A percentile compares a stretch with the other conserved stretches of the same genome.
Conservation (phyloP, 768 basidiomycete genomes). For the Dentipellis sp. region DNA sequence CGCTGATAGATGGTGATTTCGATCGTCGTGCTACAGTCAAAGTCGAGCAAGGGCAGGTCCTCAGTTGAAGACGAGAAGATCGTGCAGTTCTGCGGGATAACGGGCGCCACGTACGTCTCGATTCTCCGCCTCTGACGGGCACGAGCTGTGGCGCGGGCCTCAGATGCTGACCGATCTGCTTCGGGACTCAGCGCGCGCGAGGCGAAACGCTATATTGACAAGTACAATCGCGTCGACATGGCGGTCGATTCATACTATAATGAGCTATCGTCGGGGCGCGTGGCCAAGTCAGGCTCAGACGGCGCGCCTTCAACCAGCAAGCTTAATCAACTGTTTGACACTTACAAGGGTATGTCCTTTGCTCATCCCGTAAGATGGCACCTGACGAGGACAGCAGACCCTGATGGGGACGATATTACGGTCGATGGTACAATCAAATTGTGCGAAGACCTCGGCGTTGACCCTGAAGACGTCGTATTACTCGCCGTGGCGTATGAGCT, state of each 20-base stretch:
- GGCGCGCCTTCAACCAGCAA: constrained; percentile 22
- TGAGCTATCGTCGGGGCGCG: constrained; percentile 28
- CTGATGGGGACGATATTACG: constrained; percentile 52
- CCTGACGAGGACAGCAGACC: constrained; percentile 28
- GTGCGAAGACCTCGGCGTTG: constrained; percentile 58
- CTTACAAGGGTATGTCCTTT: constrained; percentile 30
- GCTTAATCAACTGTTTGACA: constrained; percentile 31
- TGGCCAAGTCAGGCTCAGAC: not conserved
- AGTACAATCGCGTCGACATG: constrained; percentile 59
- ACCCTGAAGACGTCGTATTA: constrained; percentile 77
- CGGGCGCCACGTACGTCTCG: constrained; percentile 58
- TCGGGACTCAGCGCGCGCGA: constrained; percentile 30
- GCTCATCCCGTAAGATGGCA: no score
- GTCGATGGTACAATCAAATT: constrained; percentile 76
- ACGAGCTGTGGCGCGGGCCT: not conserved
- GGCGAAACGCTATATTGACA: constrained; percentile 61
- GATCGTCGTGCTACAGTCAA: not conserved
- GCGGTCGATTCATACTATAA: constrained; percentile 69
- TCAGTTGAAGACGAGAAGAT: constrained; percentile 35
- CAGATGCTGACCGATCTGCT: not conserved
- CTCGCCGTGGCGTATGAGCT: constrained; percentile 77
- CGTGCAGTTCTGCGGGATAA: constrained; percentile 53
- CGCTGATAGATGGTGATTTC: no score
- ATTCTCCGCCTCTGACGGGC: not conserved
- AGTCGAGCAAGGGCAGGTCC: not conserved